Conservation (phyloP, 1,284 basidiomycete species). For the Kalmanozyma brasiliensis region DNA sequence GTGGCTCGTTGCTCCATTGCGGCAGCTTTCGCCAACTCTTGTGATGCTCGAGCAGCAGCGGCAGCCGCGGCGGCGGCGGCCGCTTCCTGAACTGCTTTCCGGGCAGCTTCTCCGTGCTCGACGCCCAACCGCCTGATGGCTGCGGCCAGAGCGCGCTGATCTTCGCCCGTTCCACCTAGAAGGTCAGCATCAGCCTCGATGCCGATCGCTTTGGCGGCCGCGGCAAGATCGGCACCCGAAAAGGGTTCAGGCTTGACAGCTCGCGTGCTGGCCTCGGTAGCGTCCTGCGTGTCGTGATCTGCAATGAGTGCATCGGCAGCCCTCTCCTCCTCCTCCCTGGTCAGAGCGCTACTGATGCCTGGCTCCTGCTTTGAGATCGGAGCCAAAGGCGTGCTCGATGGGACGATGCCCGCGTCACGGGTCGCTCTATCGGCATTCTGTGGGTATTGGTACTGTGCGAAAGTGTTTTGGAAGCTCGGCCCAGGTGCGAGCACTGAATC, state of each 20-base stretch:
- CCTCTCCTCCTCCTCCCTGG: constrained; percentile 42
- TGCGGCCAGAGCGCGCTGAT: constrained; percentile 50
- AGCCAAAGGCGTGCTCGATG: background rate
- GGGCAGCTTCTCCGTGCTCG: constrained; percentile 35
- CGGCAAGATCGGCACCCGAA: constrained; percentile 42
- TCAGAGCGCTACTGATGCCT: constrained; percentile 10
- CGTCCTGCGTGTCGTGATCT: constrained; percentile 16
- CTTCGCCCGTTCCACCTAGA: constrained; percentile 42
- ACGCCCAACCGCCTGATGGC: constrained; percentile 50
- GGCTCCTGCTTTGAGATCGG: background rate
- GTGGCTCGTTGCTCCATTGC: constrained; percentile 17
- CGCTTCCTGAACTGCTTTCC: constrained; percentile 48
- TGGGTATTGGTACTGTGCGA: constrained; percentile 46
- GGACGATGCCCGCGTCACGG: constrained; percentile 10
- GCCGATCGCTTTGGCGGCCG: constrained; percentile 52
- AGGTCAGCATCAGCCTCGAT: constrained; percentile 49
- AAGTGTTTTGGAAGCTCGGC: constrained; percentile 41
- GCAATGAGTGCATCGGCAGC: constrained; percentile 37
- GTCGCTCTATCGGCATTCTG: constrained; percentile 33
- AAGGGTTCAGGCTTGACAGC: constrained; percentile 16
- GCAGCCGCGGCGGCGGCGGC: constrained; percentile 32
- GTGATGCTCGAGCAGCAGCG: constrained; percentile 38
- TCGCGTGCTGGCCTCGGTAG: background rate
- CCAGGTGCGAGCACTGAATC: constrained; percentile 4
- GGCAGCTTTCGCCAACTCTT: constrained; percentile 40